Evolutionary conservation across 257 asterid species (phyloP), one percentile per base, ranked within the genome.

Genomic region (Verbena officinalis): DNA sequence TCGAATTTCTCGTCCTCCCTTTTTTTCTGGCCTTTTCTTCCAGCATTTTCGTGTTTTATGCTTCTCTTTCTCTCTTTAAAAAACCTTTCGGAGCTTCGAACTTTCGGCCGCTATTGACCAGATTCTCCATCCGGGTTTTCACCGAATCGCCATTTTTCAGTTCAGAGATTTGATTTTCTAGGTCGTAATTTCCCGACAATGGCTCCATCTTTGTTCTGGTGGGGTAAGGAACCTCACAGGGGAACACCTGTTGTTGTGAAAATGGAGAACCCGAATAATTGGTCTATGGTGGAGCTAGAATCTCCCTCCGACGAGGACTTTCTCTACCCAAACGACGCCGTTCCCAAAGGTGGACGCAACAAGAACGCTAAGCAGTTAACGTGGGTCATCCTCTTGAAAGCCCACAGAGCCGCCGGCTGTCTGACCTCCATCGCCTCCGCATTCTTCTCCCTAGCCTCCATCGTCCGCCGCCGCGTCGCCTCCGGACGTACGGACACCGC

Each of bases 281-380:
- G 98, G 98, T 86, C 98, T 1, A 92, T 92, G 95, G 95, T 85
- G 70, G 98, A 92, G 80, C 80, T 92, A 0, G 88, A 89, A 75
- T 76, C 81, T 5, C 81, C 97, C 0, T 83, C 88, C 0, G 92
- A 89, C 33, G 96, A 83, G 1, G 95, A 89, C 33, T 89, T 85
- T 65, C 50, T 86, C 39, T 75, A 79, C 83, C 81, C 79, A 7
- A 74, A 73, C 70, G 83, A 65, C 49, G 83, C 77, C 65, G 78
- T 73, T 19, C 56, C 81, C 22, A 73, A 87, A 33, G 87, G 89
- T 27, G 84, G 82, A 21, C 83, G 91, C 20, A 86, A 92, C 95
- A 86, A 80, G 86, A 92, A 92, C 75, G 98, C 98, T 21, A 92
- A 89, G 73, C 98, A 91, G 77, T 85, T 89, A 4, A 89, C 98